Evolutionary conservation across 148 eudicot species (phyloP), one percentile per base, ranked within the genome.

Genomic region (Rhododendron simsii): DNA sequence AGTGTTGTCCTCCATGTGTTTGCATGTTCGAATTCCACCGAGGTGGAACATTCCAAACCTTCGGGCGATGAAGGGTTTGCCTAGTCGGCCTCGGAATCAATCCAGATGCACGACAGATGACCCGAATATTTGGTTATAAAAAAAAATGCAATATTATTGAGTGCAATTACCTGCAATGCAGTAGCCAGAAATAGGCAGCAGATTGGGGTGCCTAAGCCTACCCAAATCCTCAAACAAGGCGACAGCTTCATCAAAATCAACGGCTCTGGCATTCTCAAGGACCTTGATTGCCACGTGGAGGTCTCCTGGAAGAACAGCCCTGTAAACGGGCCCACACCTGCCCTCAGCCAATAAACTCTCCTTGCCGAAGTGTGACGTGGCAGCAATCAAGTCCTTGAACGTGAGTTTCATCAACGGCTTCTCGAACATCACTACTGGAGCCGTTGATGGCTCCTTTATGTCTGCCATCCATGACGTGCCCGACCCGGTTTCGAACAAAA

Each of bases 251-350:
- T 88, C 88, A 59, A 83, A 47, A 88, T 91, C 94, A 82, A 92
- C 87, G 30, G 86, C 88, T 51, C 96, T 92, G 0, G 89, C 92
- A 75, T 88, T 81, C 76, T 97, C 98, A 83, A 97, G 84, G 14
- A 97, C 99, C 87, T 97, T 97, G 84, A 97, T 91, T 39, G 99
- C 99, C 95, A 95, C 96, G 92, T 97, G 98, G 85, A 97, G 78
- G 26, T 95, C 98, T 44, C 98, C 99, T 21, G 95, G 96, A 8
- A 97, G 86, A 12, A 97, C 96, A 2, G 95, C 99, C 73, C 95
- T 86, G 69, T 97, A 97, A 1, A 97, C 94, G 85, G 98, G 95
- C 89, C 98, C 99, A 85, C 95, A 89, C 86, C 94, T 90, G 0
- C 98, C 98, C 47, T 93, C 95, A 20, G 98, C 94, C 74, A 97